Evolutionary conservation across 2,329 filamentous ascomycete genomes (phyloP).

Genomic region (Scolecobasidium constrictum): DNA sequence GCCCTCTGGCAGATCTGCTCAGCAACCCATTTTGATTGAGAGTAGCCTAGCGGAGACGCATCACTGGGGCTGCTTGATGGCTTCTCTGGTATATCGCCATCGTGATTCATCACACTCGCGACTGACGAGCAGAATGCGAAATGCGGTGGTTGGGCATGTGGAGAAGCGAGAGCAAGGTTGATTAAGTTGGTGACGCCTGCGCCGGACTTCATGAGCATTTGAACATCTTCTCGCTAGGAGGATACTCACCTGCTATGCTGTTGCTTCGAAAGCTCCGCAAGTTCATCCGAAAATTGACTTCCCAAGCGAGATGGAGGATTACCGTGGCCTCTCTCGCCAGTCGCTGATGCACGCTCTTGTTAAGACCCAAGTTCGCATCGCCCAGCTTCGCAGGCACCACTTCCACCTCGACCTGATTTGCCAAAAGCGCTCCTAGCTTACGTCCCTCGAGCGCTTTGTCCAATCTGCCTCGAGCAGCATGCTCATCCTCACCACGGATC

Average conservation of each 20-base stretch:
- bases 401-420: too few species aligned
- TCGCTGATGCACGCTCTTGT: too few species aligned
- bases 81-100: neutral
- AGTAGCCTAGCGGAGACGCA: constrained; percentile 9
- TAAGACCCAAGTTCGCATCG: too few species aligned
- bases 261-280: constrained; percentile 39
- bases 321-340: too few species aligned
- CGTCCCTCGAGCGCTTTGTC: neutral
- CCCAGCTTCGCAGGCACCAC: too few species aligned
- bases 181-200: constrained; percentile 14
- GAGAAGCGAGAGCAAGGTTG: neutral
- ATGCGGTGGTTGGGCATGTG: neutral
- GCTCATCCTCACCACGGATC: constrained; percentile 30
- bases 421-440: too few species aligned
- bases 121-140: constrained; percentile 5
- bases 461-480: neutral
- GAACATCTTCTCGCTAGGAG: too few species aligned
- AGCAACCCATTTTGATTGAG: constrained; percentile 34
- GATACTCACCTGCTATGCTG: constrained; percentile 30
- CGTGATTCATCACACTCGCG: neutral
- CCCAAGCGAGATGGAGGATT: constrained; percentile 44
- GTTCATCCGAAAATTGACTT: constrained; percentile 46
- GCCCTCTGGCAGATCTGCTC: constrained; percentile 33
- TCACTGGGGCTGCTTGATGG: neutral
- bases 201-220: too few species aligned